A percentile compares a stretch with the other conserved stretches of the same genome.
Conservation (phyloP, 805 yeast species). For the Teunomyces cretensis region DNA sequence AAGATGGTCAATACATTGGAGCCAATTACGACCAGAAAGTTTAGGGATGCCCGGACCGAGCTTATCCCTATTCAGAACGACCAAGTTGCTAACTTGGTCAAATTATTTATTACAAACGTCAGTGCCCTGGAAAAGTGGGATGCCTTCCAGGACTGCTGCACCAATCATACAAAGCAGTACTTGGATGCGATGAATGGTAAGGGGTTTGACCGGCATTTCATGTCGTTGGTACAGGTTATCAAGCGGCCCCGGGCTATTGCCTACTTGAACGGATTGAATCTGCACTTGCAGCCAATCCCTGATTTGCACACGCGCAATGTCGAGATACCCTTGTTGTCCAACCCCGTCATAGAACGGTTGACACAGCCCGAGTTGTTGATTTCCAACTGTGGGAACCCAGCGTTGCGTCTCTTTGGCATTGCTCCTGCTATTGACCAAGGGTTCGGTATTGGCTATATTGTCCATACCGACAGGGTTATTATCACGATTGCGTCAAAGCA, state of each 20-base stretch:
- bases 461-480: conserved; percentile 74
- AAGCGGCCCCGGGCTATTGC: conserved; percentile 40
- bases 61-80: conserved; percentile 65
- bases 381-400: conserved; percentile 90
- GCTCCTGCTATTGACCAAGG: conserved; percentile 92
- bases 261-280: conserved; percentile 44
- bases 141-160: conserved; percentile 50
- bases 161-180: conserved; percentile 49
- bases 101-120: conserved; percentile 60
- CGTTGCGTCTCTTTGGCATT: conserved; percentile 82
- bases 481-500: conserved; percentile 85
- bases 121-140: conserved; percentile 48
- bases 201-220: conserved; percentile 74
- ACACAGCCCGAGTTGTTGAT: conserved; percentile 36
- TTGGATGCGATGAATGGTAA: conserved; percentile 55
- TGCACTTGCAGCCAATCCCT: conserved; percentile 36
- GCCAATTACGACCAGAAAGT: conserved; percentile 66
- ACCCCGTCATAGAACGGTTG: conserved; percentile 33
- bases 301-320: conserved; percentile 16
- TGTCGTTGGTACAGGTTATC: conserved; percentile 58
- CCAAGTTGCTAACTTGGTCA: conserved; percentile 50
- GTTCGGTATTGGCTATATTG: conserved; percentile 89
- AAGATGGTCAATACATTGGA: conserved; percentile 49
- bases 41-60: conserved; percentile 68
- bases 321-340: conserved; percentile 33